Percentiles rank a stretch among this genome's conserved stretches.
Evolutionary conservation across 2,329 filamentous ascomycete genomes (phyloP).

Genomic region (Magnaporthiopsis poae): DNA sequence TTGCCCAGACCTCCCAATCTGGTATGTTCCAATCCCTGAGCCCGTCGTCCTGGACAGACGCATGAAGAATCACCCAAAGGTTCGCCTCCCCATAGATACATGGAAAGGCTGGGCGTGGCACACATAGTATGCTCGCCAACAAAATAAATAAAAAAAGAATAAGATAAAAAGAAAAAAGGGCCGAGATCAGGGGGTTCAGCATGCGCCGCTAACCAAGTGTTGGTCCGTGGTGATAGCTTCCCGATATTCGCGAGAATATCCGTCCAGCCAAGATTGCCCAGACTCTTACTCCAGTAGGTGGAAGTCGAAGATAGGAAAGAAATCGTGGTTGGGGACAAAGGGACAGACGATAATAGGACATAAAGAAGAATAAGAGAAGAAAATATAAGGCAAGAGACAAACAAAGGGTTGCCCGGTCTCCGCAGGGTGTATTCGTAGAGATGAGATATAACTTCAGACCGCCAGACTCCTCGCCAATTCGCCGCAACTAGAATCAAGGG

Average conservation of each 20-base stretch:
- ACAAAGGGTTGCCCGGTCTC: slow-evolving; percentile 2
- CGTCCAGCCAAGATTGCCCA: not conserved
- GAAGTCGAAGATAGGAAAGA: not conserved
- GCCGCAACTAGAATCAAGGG: not conserved
- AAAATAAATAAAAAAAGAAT: not conserved
- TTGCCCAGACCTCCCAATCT: not conserved
- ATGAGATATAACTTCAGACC: slow-evolving; percentile 5
- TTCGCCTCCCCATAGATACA: not conserved
- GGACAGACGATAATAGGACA: not conserved
- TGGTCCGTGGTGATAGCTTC: not conserved
- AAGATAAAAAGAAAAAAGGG: not conserved
- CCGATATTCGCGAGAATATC: not conserved
- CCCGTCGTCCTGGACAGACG: not conserved
- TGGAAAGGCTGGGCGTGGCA: not conserved
- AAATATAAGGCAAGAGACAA: slow-evolving; percentile 1
- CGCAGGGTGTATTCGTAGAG: slow-evolving; percentile 1
- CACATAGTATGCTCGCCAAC: not conserved
- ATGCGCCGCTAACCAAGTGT: not conserved
- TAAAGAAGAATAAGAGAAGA: not conserved
- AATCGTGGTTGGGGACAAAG: not conserved
- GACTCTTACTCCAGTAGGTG: not conserved
- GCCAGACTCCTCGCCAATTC: slow-evolving; percentile 9
- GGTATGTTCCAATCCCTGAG: not conserved
- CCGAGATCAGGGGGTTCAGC: not conserved
- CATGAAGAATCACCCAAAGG: not conserved